Evolutionary conservation across 2,329 filamentous ascomycete species (phyloP), one percentile per base, ranked within the genome.

Genomic region (Ophiostoma novo-ulmi): DNA sequence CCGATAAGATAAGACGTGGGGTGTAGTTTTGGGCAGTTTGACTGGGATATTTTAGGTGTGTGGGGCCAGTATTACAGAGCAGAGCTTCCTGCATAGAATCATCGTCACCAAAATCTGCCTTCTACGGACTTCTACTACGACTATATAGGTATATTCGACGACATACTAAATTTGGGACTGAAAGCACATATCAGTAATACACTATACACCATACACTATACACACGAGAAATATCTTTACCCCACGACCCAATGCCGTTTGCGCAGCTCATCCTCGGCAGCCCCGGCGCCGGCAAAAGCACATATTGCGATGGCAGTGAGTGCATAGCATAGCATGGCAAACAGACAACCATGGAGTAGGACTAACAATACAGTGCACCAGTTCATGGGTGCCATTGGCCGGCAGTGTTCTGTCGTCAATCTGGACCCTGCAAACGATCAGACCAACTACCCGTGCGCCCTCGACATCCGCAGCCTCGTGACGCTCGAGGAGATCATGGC

Each of bases 351-450:
- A 17, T 31, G 2, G 38, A 35, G 38, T 13, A 39, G 10, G 41
- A 36, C 44, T 39, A 70, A 26, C 55, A 67, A 4, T 14, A 11
- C 72, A 90, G 88, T 99, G 91, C 92, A 97, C 78, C 95, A 99
- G 82, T 99, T 99, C 82, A 91, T 98, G 85, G 90, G 90, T 74
- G 94, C 95, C 74, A 97, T 99, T 78, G 93, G 94, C 72, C 91
- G 95, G 71, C 94, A 96, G 80, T 97, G 93, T 83, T 96, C 93
- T 20, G 89, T 98, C 52, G 92, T 97, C 72, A 99, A 99, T 79
- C 89, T 99, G 74, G 95, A 99, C 81, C 95, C 95, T 36, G 95
- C 95, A 70, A 99, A 99, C 83, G 94, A 98, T 77, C 89, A 90
- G 72, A 95, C 93, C 1, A 91, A 88, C 73, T 99, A 98, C 80